phyloP scores from a whole-genome alignment of 768 basidiomycete species.

The Paxillus rubicundulus region DNA sequence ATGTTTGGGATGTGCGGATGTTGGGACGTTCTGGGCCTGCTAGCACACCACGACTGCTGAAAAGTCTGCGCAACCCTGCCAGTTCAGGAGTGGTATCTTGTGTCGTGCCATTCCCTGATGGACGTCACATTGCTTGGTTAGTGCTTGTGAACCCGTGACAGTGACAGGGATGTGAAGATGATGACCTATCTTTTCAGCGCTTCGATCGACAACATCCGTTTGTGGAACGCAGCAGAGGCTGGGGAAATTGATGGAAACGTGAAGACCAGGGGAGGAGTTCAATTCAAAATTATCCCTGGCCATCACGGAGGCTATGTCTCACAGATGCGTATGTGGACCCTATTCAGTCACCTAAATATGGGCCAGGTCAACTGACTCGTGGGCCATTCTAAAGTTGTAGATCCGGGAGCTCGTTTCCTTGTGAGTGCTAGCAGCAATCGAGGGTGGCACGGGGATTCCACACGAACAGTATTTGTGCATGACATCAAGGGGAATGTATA shows the following conservation, averaged over 20 bases:
- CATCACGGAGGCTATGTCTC: conserved; percentile 95
- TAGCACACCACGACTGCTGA: conserved; percentile 73
- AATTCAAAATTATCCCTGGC: conserved; percentile 93
- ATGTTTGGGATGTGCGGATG: conserved; percentile 92
- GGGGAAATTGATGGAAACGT: conserved; percentile 62
- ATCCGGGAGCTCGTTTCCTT: conserved; percentile 79
- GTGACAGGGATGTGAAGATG: conserved; percentile 17
- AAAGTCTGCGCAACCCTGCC: conserved; percentile 79
- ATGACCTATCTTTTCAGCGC: conserved; percentile 50
- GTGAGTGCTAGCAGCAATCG: conserved; percentile 92
- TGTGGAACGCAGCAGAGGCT: conserved; percentile 89
- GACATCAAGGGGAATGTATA: conserved; percentile 60
- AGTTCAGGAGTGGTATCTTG: conserved; percentile 92
- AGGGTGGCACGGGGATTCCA: conserved; percentile 92
- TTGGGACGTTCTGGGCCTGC: conserved; percentile 60
- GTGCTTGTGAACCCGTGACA: conserved; percentile 26
- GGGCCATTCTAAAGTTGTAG: conserved; percentile 60
- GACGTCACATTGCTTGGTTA: conserved; percentile 88
- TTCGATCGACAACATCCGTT: conserved; percentile 86
- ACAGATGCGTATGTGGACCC: conserved; percentile 72
- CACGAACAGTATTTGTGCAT: conserved; percentile 86
- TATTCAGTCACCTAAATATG: conserved; percentile 12
- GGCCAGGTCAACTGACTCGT: conserved; percentile 22
- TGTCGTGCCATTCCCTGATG: conserved; percentile 88
- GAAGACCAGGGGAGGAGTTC: conserved; percentile 65